Percentiles rank a stretch among this genome's conserved stretches.
Conservation (phyloP, 805 yeast genomes). For the Starmerella roubikii region DNA sequence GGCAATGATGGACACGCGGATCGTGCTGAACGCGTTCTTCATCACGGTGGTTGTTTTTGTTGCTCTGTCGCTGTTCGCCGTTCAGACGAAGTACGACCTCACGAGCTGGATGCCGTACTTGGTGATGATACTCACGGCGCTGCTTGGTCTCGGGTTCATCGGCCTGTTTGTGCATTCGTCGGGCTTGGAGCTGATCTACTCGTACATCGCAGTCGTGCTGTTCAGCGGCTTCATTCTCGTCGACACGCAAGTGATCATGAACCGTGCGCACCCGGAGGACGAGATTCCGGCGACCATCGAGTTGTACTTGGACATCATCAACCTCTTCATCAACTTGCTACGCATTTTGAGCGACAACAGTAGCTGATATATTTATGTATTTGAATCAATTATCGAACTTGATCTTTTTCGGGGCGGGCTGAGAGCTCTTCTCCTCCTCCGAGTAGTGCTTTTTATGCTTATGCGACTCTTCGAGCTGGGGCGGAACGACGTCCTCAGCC, state of each 20-base stretch:
- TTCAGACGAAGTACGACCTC: conserved; percentile 66
- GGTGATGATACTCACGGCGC: conserved; percentile 44
- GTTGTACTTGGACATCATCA: conserved; percentile 69
- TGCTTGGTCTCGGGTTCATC: conserved; percentile 62
- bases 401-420: conserved; percentile 2
- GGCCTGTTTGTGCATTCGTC: conserved; percentile 51
- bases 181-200: conserved; percentile 49
- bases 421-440: background rate
- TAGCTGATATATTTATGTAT: background rate
- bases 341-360: conserved; percentile 37
- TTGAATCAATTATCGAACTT: conserved; percentile 3
- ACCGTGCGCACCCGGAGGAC: conserved; percentile 65
- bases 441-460: conserved; percentile 6
- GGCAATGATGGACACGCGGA: conserved; percentile 44
- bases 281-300: conserved; percentile 69
- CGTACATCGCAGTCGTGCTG: conserved; percentile 59
- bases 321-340: conserved; percentile 63
- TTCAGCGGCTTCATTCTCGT: conserved; percentile 60
- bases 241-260: conserved; percentile 71
- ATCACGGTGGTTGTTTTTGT: conserved; percentile 57
- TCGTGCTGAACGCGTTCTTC: conserved; percentile 56
- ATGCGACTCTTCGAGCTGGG: conserved; percentile 6
- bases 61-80: conserved; percentile 66
- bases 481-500: conserved; percentile 14
- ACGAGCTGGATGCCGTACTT: conserved; percentile 50